A percentile compares a stretch with the other conserved stretches of the same genome.
Evolutionary conservation across 2,329 filamentous ascomycete genomes (phyloP).

Genomic region (Cytospora chrysosperma): DNA sequence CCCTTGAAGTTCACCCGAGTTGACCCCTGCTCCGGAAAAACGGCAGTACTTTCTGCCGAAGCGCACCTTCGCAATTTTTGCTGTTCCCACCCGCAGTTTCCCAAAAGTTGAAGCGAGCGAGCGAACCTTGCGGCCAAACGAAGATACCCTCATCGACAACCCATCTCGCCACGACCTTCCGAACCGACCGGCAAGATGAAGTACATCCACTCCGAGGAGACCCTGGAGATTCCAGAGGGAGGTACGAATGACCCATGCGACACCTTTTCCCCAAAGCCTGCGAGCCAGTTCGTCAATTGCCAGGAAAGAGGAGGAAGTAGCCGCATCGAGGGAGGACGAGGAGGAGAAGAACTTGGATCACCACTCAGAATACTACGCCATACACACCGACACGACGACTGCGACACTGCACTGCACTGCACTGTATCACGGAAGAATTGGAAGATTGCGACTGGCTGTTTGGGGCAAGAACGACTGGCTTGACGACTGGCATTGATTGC

Average conservation of each 20-base stretch:
- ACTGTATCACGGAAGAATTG: neutral
- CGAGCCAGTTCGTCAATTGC: slow-evolving; percentile 11
- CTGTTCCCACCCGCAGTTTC: slow-evolving; percentile 2
- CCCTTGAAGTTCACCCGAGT: neutral
- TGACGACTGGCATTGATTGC: too few relatives aligned
- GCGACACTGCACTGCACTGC: too few relatives aligned
- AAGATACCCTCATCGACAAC: slow-evolving; percentile 23
- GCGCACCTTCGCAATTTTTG: slow-evolving; percentile 16
- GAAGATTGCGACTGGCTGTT: slow-evolving; percentile 11
- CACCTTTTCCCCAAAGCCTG: slow-evolving; percentile 14
- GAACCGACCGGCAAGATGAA: slow-evolving; percentile 80
- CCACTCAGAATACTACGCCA: neutral
- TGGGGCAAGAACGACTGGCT: too few relatives aligned
- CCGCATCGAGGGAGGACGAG: neutral
- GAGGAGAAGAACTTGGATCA: neutral
- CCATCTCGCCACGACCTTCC: slow-evolving; percentile 41
- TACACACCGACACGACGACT: neutral
- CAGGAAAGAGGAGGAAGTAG: slow-evolving; percentile 19
- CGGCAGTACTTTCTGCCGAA: neutral
- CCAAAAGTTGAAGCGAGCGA: slow-evolving; percentile 18
- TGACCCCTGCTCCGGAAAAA: slow-evolving; percentile 6
- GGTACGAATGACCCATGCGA: slow-evolving; percentile 59
- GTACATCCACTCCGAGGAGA: slow-evolving; percentile 99
- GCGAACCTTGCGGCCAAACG: slow-evolving; percentile 16
- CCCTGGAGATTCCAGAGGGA: slow-evolving; percentile 92